Base-by-base conservation (phyloP, 2,329 filamentous ascomycete species). In the Neonectria ditissima region DNA sequence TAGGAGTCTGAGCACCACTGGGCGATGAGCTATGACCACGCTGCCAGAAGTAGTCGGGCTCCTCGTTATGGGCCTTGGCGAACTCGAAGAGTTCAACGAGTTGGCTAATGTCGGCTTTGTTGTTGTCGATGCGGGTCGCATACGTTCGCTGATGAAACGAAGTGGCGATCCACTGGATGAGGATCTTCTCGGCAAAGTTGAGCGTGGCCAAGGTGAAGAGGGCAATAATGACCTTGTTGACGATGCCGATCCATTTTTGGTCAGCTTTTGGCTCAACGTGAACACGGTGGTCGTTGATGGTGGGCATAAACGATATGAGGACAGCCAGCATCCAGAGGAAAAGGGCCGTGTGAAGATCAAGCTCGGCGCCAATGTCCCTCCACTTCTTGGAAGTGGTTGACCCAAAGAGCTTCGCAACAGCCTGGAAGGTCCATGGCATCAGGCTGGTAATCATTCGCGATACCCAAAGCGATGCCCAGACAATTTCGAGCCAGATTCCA, bases 321-420 rank as follows among this genome's bases (percentile, higher is more conserved):
- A 97, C 88, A 16, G 92, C 92, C 13, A 98, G 83, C 86, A 92
- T 91, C 95, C 95, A 98, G 69, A 97, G 90, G 79, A 97, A 97
- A 4, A 97, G 79, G 0, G 94, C 94, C 0, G 90, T 90, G 13
- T 93, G 93, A 0, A 98, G 80, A 77, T 98, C 95, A 48, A 98
- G 85, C 71, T 94, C 89, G 63, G 90, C 90, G 20, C 93, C 94
- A 76, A 97, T 89, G 72, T 97, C 94, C 73, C 89, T 90, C 94
- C 94, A 97, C 76, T 97, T 97, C 81, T 96, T 97, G 74, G 89
- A 86, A 70, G 92, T 95, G 76, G 94, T 96, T 16, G 94, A 96
- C 2, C 85, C 87, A 74, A 93, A 90, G 5, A 95, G 82, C 72
- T 90, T 92, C 5, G 93, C 89, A 16, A 92, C 32, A 9, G 79